Percentiles rank a stretch among this genome's conserved stretches.
phyloP scores from a whole-genome alignment of 1,139 yeast species.

The Yamadazyma sp. region DNA sequence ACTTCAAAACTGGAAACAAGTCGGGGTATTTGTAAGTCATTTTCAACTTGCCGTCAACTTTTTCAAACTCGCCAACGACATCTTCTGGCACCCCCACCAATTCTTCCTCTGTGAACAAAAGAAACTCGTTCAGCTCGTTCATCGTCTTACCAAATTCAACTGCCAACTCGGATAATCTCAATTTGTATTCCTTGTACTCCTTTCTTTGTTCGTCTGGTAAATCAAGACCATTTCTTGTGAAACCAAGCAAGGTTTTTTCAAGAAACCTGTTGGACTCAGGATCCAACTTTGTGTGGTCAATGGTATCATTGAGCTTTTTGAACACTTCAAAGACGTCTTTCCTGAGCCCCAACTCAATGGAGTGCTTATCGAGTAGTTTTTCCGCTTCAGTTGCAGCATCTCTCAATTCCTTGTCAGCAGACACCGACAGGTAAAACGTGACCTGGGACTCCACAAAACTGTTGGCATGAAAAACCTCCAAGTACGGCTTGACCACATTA shows the following conservation, averaged over 20 bases:
- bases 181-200: constrained; percentile 55
- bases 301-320: constrained; percentile 46
- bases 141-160: constrained; percentile 62
- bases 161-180: constrained; percentile 56
- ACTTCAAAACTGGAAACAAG: constrained; percentile 69
- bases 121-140: constrained; percentile 67
- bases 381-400: constrained; percentile 71
- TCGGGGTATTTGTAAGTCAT: constrained; percentile 85
- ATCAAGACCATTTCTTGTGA: constrained; percentile 66
- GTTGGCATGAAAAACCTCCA: constrained; percentile 48
- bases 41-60: constrained; percentile 49
- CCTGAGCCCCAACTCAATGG: constrained; percentile 65
- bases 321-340: constrained; percentile 65
- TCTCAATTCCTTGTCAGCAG: constrained; percentile 59
- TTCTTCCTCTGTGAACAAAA: constrained; percentile 61
- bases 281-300: constrained; percentile 35
- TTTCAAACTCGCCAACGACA: constrained; percentile 57
- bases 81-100: constrained; percentile 73
- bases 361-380: constrained; percentile 51
- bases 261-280: constrained; percentile 58
- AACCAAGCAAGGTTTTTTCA: constrained; percentile 55
- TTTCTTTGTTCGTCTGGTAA: constrained; percentile 56
- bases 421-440: constrained; percentile 69
- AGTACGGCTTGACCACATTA: constrained; percentile 51
- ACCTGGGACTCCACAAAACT: constrained; percentile 47